Evolutionary conservation across 2,329 filamentous ascomycete genomes (phyloP), one percentile per base, ranked within the genome.

Genomic region (Cercospora nicotianae): DNA sequence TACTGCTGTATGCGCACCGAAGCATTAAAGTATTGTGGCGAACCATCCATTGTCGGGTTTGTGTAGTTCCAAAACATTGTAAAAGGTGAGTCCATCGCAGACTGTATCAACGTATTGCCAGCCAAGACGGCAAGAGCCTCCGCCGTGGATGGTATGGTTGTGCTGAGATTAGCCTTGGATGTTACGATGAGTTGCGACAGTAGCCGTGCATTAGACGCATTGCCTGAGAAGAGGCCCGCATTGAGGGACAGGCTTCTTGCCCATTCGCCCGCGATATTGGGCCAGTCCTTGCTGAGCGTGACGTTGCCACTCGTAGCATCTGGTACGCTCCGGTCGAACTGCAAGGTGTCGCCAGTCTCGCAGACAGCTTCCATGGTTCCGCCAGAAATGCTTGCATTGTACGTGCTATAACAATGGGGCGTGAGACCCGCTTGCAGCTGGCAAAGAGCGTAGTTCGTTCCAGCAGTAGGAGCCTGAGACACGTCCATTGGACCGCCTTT

Each of bases 81-180:
- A 73, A 90, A 92, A 0, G 90, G 88, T 0, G 89, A 80, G 65
- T 87, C 83, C 8, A 86, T 79, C 2, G 87, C 80, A 8, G 86
- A 84, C 53, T 89, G 82, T 8, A 93, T 83, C 0, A 93, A 77
- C 0, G 90, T 92, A 39, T 86, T 89, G 3, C 87, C 87, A 0
- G 87, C 85, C 73, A 93, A 84, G 0, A 92, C 90, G 0, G 91
- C 90, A 0, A 95, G 77, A 0, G 89, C 89, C 78, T 95, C 92
- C 0, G 87, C 89, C n/a, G 91, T 83, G 2, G 89, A 91, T 0
- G 92, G 92, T 0, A 89, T 77, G 0, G 78, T 74, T 0, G 58
- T 42, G 36, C 84, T 80, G 0, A 92, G 82, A 8, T 78, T 71
- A 3, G 4, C 12, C 1, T 76, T 72, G 1, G 65, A 62, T 0